Evolutionary conservation across 495 filamentous ascomycete species (phyloP), one percentile per base, ranked within the genome.

Genomic region (Hypomontagnella submonticulosa): DNA sequence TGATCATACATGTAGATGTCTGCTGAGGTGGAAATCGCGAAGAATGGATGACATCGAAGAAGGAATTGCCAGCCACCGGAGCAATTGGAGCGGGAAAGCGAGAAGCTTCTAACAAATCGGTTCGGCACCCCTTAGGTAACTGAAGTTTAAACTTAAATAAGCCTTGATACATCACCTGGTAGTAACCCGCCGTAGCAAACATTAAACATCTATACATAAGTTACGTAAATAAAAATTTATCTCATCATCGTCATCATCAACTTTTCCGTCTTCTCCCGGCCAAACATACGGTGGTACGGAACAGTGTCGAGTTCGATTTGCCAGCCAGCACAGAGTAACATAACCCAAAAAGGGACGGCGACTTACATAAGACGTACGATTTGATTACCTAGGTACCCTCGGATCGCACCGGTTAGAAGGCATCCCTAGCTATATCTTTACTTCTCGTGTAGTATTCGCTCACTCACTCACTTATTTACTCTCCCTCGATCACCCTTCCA

Each of bases 41-140:
- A 40, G 11, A 34, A 65, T 65, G 33, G n/a, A 58, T 65, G 55
- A 54, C 40, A 63, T 63, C 38, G 38, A 55, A 55, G 13, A 57
- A 44, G 20, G 42, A 37, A 54, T 61, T 18, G 38, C 10, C 12
- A 50, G 33, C 7, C 11, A 19, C 11, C 51, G 52, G 52, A 63
- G 52, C 42, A 56, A 63, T 49, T 57, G 37, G 42, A 16, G 10
- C 15, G 4, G 34, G 49, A 13, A 53, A 27, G 49, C 60, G 52
- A 51, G 60, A 50, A 61, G 27, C 16, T 54, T 53, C 57, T 18
- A 46, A 60, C 10, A 27, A 27, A 27, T 27, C 2, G 23, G 23
- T 27, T 27, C 23, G 23, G 23, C 23, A 27, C 23, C 3, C 6
- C 6, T 27, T 27, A 27, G 23, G 6, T 27, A 27, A 27, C 6